Conservation (phyloP, 371 early-diverging fungal genomes). For the Syncephalis plumigaleata region DNA sequence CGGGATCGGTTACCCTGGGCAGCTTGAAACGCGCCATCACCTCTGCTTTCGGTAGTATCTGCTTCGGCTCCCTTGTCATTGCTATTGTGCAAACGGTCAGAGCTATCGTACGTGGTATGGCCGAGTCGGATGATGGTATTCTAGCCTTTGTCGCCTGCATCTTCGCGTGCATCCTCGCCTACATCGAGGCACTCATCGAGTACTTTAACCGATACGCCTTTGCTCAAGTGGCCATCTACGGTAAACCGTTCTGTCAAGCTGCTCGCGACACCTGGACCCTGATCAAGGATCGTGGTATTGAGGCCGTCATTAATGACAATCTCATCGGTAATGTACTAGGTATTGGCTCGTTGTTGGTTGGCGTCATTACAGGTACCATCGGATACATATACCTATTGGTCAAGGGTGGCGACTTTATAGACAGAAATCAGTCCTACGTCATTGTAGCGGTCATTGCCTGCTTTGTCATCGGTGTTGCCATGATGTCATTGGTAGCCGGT, state of each 20-base stretch:
- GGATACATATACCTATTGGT: conserved; percentile 23
- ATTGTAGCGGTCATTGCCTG: conserved; percentile 1
- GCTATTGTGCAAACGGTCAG: conserved; percentile 68
- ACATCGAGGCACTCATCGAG: conserved; percentile 34
- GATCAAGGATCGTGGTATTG: conserved; percentile 72
- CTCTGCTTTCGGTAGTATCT: conserved; percentile 84
- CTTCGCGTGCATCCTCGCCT: conserved; percentile 31
- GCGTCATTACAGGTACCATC: conserved; percentile 25
- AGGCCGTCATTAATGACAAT: conserved; percentile 80
- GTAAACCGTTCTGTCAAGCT: conserved; percentile 68
- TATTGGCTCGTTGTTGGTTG: conserved; percentile 41
- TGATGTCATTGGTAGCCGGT: conserved; percentile 40
- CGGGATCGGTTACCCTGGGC: conserved; percentile 35
- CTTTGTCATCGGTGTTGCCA: conserved; percentile 21
- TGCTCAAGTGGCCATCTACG: conserved; percentile 79
- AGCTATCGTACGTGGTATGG: conserved; percentile 18
- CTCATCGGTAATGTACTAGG: conserved; percentile 57
- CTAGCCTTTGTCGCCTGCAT: conserved; percentile 27
- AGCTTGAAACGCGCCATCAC: conserved; percentile 73
- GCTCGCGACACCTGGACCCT: conserved; percentile 75
- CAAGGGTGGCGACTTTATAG: conserved; percentile 2
- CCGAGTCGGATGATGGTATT: conserved; percentile 20
- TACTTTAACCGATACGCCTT: conserved; percentile 85
- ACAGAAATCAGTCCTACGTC: conserved; percentile 9
- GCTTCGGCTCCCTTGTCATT: conserved; percentile 84